A percentile compares a stretch with the other conserved stretches of the same genome.
Conservation (phyloP, 2,329 filamentous ascomycete genomes). For the Cytospora mali region DNA sequence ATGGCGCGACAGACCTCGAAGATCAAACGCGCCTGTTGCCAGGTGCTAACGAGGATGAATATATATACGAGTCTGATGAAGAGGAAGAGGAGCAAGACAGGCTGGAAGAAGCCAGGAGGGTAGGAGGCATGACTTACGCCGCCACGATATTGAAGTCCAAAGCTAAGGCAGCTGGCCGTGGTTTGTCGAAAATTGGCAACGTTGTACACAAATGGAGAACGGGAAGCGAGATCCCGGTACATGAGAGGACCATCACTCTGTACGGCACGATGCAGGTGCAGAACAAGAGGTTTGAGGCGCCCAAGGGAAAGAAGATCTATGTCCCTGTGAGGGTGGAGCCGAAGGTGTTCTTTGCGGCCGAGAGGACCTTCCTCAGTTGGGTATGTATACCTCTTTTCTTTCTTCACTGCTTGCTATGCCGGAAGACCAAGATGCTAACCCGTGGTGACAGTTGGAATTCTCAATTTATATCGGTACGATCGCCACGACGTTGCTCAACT, state of each 20-base stretch:
- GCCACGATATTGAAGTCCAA: constrained; percentile 58
- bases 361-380: constrained; percentile 95
- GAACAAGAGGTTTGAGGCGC: constrained; percentile 67
- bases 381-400: constrained; percentile 50
- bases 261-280: constrained; percentile 60
- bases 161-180: constrained; percentile 46
- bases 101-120: constrained; percentile 74
- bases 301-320: constrained; percentile 87
- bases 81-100: constrained; percentile 76
- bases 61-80: constrained; percentile 88
- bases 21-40: constrained; percentile 68
- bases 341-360: constrained; percentile 96
- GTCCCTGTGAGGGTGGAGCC: constrained; percentile 95
- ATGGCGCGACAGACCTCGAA: constrained; percentile 65
- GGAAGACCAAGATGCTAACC: constrained; percentile 29
- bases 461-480: constrained; percentile 92
- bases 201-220: constrained; percentile 59
- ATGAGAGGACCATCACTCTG: constrained; percentile 55
- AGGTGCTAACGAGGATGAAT: constrained; percentile 66
- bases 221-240: constrained; percentile 58
- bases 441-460: constrained; percentile 74
- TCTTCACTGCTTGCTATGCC: neutral
- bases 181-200: constrained; percentile 47
- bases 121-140: constrained; percentile 78
- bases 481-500: constrained; percentile 81